A percentile compares a stretch with the other conserved stretches of the same genome.
Evolutionary conservation across 179 eudicot species (phyloP).

Genomic region (Drosera spatulata): DNA sequence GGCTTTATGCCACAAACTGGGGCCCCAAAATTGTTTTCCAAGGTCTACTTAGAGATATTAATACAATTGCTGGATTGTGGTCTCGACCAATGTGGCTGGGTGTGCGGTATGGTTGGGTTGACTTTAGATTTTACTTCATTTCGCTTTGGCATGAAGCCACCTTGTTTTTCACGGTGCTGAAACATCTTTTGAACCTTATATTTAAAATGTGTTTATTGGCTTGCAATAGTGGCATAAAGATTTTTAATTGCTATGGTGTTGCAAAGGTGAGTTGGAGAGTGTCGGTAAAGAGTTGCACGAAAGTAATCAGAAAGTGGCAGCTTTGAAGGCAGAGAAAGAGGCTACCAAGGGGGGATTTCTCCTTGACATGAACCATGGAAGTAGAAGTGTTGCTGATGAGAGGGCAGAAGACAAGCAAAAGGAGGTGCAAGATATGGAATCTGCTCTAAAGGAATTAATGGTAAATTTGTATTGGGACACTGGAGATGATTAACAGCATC

Average conservation of each 20-base stretch:
- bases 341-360: slow-evolving; percentile 56
- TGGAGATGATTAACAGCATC: slow-evolving; percentile 13
- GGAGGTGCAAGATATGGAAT: slow-evolving; percentile 76
- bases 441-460: slow-evolving; percentile 51
- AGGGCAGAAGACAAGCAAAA: slow-evolving; percentile 57
- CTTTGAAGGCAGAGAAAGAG: slow-evolving; percentile 65
- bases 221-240: neutral
- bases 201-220: neutral
- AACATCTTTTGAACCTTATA: neutral
- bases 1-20: too few species aligned
- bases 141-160: neutral
- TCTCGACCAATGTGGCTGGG: neutral
- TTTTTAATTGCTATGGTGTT: neutral
- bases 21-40: too few species aligned
- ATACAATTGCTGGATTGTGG: neutral
- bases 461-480: slow-evolving; percentile 25
- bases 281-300: slow-evolving; percentile 58
- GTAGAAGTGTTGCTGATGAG: slow-evolving; percentile 44
- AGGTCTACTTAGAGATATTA: too few species aligned
- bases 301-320: slow-evolving; percentile 56
- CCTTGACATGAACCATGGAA: slow-evolving; percentile 61
- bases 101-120: neutral
- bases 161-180: neutral
- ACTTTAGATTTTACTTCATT: neutral
- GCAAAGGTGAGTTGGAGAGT: slow-evolving; percentile 65